Evolutionary conservation across 2,329 filamentous ascomycete species (phyloP).

Genomic region (Penicillium sp.): DNA sequence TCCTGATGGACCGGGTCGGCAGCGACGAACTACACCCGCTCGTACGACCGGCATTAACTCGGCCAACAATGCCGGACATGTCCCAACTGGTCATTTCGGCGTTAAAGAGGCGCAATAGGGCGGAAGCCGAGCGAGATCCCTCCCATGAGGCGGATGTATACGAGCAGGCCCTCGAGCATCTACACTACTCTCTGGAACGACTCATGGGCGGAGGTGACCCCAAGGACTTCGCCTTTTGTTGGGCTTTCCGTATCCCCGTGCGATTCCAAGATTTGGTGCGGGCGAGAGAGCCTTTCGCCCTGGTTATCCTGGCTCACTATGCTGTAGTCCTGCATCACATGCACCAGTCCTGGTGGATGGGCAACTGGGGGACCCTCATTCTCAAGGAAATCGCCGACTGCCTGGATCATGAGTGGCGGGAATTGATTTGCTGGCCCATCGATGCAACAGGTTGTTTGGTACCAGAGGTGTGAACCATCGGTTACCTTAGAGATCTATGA

Average conservation of each 20-base stretch:
- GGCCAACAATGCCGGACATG: constrained; percentile 42
- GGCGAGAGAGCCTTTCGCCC: constrained; percentile 45
- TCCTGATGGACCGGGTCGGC: constrained; percentile 30
- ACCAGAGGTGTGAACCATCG: constrained; percentile 12
- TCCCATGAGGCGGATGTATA: constrained; percentile 35
- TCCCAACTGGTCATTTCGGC: constrained; percentile 36
- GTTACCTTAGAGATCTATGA: background rate
- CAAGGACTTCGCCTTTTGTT: constrained; percentile 52
- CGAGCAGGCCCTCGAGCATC: constrained; percentile 32
- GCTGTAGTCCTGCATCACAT: constrained; percentile 60
- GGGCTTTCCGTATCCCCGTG: constrained; percentile 65
- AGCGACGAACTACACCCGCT: constrained; percentile 34
- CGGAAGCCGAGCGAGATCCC: constrained; percentile 25
- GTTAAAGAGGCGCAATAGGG: constrained; percentile 32
- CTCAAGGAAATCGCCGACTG: constrained; percentile 60
- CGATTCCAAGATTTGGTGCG: constrained; percentile 56
- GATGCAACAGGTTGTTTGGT: constrained; percentile 40
- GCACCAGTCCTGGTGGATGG: constrained; percentile 70
- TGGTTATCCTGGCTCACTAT: constrained; percentile 51
- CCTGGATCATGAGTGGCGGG: constrained; percentile 34
- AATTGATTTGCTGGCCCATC: constrained; percentile 39
- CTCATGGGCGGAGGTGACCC: constrained; percentile 38
- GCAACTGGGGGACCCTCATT: constrained; percentile 67
- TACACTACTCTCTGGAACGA: constrained; percentile 33
- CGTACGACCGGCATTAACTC: constrained; percentile 25